Percentiles rank a stretch among this genome's conserved stretches.
Conservation (phyloP, 2,329 filamentous ascomycete species). For the Aspergillus pseudoglaucus region DNA sequence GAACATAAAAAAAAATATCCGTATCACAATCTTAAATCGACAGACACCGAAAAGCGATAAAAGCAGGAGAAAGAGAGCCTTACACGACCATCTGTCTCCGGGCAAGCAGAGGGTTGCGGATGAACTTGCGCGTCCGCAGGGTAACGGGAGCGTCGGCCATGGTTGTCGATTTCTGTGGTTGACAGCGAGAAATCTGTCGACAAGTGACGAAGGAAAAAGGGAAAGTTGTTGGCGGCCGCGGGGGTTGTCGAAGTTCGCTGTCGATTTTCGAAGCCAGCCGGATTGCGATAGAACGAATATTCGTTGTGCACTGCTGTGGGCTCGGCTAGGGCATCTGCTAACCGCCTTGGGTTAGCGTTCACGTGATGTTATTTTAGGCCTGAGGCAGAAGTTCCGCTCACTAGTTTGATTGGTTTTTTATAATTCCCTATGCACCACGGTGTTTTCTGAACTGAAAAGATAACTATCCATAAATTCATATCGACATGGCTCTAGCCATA, state of each 20-base stretch:
- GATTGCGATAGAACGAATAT: slow-evolving; percentile 19
- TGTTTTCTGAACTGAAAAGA: no score
- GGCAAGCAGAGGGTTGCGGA: slow-evolving; percentile 97
- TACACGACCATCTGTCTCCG: slow-evolving; percentile 99
- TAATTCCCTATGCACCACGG: no score
- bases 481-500: no score
- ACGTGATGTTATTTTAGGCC: not conserved
- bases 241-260: slow-evolving; percentile 23
- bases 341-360: slow-evolving; percentile 7
- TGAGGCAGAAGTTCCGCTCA: not conserved
- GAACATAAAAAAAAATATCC: not conserved
- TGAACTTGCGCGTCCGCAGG: slow-evolving; percentile 99
- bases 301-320: slow-evolving; percentile 27
- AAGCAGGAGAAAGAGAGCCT: slow-evolving; percentile 40
- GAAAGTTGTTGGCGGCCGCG: not conserved
- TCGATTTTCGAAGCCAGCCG: slow-evolving; percentile 20
- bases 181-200: slow-evolving; percentile 14
- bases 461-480: no score
- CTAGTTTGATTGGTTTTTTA: no score
- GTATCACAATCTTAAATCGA: not conserved
- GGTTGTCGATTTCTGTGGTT: slow-evolving; percentile 46
- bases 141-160: slow-evolving; percentile 82
- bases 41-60: not conserved
- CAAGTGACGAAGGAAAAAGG: slow-evolving; percentile 8
- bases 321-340: slow-evolving; percentile 38